A percentile compares a stretch with the other conserved stretches of the same genome.
phyloP scores from a whole-genome alignment of 306 rosid species.

The Castanea mollissima region DNA sequence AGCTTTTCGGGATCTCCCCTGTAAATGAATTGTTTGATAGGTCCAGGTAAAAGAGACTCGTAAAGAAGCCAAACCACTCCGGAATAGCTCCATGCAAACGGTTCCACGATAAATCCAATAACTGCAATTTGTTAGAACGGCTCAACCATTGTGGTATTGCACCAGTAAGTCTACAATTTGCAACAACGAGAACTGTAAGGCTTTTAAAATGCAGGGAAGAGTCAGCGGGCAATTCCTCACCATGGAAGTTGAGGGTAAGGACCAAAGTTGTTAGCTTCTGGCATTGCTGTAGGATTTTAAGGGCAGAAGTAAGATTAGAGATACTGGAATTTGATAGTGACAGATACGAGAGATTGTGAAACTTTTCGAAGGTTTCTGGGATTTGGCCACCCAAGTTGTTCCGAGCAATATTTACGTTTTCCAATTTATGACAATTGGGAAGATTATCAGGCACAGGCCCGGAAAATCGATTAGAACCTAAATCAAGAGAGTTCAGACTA shows the following conservation, averaged over 20 bases:
- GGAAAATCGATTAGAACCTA: slow-evolving; percentile 40
- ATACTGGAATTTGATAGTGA: slow-evolving; percentile 44
- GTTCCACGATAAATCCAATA: slow-evolving; percentile 61
- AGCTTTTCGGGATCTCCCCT: slow-evolving; percentile 38
- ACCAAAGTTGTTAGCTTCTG: slow-evolving; percentile 48
- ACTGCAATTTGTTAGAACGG: slow-evolving; percentile 31
- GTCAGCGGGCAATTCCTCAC: slow-evolving; percentile 41
- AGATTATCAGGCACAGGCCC: slow-evolving; percentile 44
- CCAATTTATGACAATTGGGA: slow-evolving; percentile 41
- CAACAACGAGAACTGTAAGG: slow-evolving; percentile 42
- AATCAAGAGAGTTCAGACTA: slow-evolving; percentile 40
- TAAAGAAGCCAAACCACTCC: slow-evolving; percentile 39
- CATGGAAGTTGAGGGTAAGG: slow-evolving; percentile 44
- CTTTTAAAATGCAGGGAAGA: slow-evolving; percentile 28
- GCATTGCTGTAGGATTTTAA: slow-evolving; percentile 40
- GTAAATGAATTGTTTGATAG: slow-evolving; percentile 54
- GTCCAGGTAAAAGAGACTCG: slow-evolving; percentile 51
- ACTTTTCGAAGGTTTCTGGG: slow-evolving; percentile 46
- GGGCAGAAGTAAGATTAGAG: slow-evolving; percentile 35
- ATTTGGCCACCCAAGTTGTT: slow-evolving; percentile 37
- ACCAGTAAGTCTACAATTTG: slow-evolving; percentile 49
- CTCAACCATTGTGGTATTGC: slow-evolving; percentile 49
- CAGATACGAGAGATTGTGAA: slow-evolving; percentile 35
- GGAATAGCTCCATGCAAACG: slow-evolving; percentile 41
- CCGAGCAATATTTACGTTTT: slow-evolving; percentile 38